phyloP scores from a whole-genome alignment of 495 filamentous ascomycete genomes.

The Pyrenula massariospora region DNA sequence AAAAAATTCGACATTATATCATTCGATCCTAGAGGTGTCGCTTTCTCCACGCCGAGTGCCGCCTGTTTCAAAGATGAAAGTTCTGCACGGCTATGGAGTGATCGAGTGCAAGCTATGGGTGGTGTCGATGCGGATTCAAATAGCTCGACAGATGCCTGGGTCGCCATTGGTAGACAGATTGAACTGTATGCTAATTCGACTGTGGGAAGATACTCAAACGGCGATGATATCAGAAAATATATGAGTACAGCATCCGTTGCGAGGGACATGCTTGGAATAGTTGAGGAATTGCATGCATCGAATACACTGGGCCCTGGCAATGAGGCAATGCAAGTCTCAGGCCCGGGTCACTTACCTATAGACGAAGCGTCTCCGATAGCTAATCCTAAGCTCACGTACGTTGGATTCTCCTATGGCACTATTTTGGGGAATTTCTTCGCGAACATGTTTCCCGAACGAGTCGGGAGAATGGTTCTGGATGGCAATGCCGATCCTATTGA shows the following conservation, averaged over 20 bases:
- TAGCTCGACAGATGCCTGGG: too few relatives aligned
- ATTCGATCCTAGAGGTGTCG: slow-evolving; percentile 45
- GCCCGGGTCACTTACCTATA: too few relatives aligned
- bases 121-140: slow-evolving; percentile 25
- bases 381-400: slow-evolving; percentile 41
- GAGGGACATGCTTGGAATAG: slow-evolving; percentile 36
- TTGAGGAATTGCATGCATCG: slow-evolving; percentile 34
- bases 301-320: too few relatives aligned
- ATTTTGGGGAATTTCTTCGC: slow-evolving; percentile 47
- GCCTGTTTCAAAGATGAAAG: slow-evolving; percentile 33
- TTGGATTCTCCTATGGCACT: slow-evolving; percentile 61
- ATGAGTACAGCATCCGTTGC: slow-evolving; percentile 35
- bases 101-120: slow-evolving; percentile 28
- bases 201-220: too few relatives aligned
- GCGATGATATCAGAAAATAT: too few relatives aligned
- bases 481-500: slow-evolving; percentile 40
- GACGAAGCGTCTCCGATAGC: too few relatives aligned
- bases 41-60: slow-evolving; percentile 32
- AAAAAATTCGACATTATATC: slow-evolving; percentile 44
- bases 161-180: slow-evolving; percentile 15
- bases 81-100: slow-evolving; percentile 26
- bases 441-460: slow-evolving; percentile 38
- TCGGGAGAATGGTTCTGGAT: slow-evolving; percentile 37
- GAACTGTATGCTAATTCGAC: slow-evolving; percentile 18
- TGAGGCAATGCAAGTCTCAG: too few relatives aligned